Base-by-base conservation (phyloP, 176 grass and related monocot species). In the Carex pumila region DNA sequence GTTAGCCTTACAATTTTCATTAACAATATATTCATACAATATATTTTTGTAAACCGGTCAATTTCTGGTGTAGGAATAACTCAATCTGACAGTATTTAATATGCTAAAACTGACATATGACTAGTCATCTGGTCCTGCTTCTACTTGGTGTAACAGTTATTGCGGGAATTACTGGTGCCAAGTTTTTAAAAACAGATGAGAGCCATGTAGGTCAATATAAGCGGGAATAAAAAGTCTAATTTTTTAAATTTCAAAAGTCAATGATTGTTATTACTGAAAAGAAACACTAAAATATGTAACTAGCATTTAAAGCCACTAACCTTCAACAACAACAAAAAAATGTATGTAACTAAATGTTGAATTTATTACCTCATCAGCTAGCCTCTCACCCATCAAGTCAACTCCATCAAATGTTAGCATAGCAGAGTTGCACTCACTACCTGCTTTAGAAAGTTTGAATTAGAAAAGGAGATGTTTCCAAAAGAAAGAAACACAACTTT, bases 341-440 rank as follows among this genome's bases (percentile, higher is more conserved):
- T 0, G 21, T 32, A 43, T 49, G 73, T 12, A 77, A 77, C 14
- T 41, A 43, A 18, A 71, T 71, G 15, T 41, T 54, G 13, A 77
- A 3, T 17, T 34, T 18, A 65, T 62, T 93, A 98, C 96, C 96
- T 98, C 96, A 12, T 95, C 86, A 2, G 93, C 93, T 85, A 98
- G 86, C 70, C 96, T 95, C 87, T 98, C 96, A 43, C 96, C 95
- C 96, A 98, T 98, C 88, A 93, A 85, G 79, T 98, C 96, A 83
- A 98, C 96, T 80, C 96, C 96, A 0, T 98, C 96, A 86, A 98
- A 98, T 85, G 96, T 98, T 75, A 95, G 88, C 13, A 87, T 95
- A 71, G 89, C 92, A 66, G 96, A 95, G 87, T 98, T 98, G 70
- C 96, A 93, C 63, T 95, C 82, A 88, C 96, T 98, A 83, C 93